Percentiles rank a stretch among this genome's conserved stretches.
Conservation (phyloP, 768 basidiomycete species). For the Lactarius quietus region DNA sequence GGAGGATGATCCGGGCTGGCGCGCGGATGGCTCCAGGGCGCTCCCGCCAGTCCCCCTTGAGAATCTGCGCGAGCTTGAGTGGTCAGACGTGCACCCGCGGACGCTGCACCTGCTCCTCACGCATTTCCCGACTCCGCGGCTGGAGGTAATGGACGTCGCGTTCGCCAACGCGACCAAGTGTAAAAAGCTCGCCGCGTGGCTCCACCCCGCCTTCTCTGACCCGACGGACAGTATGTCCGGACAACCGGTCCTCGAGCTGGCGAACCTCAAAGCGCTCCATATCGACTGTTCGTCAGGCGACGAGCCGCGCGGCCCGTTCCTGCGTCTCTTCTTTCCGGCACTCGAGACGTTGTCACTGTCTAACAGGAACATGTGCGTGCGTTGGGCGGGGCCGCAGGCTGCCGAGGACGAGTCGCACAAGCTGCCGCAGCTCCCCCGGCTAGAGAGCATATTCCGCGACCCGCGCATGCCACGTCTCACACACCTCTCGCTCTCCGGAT, state of each 20-base stretch:
- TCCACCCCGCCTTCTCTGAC: constrained; percentile 8
- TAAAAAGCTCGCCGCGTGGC: constrained; percentile 5
- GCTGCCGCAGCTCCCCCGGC: constrained; percentile 13
- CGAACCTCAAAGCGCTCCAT: constrained; percentile 16
- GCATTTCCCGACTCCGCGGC: constrained; percentile 17
- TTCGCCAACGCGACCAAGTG: constrained; percentile 16
- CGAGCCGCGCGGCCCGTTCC: constrained; percentile 20
- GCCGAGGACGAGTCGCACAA: not conserved
- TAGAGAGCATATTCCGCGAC: constrained; percentile 25
- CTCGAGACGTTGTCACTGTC: constrained; percentile 22
- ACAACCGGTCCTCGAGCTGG: constrained; percentile 12
- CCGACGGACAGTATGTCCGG: not conserved
- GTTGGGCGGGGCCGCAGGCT: not conserved
- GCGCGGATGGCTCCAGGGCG: not conserved
- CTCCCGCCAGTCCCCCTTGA: constrained; percentile 20
- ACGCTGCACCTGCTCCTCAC: constrained; percentile 12
- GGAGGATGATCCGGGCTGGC: constrained; percentile 15
- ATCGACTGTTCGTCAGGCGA: constrained; percentile 18
- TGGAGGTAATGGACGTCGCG: constrained; percentile 18
- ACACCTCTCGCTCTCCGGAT: constrained; percentile 19
- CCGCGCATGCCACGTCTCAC: constrained; percentile 22
- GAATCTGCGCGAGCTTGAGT: constrained; percentile 22
- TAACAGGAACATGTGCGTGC: constrained; percentile 8
- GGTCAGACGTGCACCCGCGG: constrained; percentile 20
- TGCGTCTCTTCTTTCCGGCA: constrained; percentile 19